Evolutionary conservation across 768 basidiomycete genomes (phyloP).

Genomic region (Suillus discolor): DNA sequence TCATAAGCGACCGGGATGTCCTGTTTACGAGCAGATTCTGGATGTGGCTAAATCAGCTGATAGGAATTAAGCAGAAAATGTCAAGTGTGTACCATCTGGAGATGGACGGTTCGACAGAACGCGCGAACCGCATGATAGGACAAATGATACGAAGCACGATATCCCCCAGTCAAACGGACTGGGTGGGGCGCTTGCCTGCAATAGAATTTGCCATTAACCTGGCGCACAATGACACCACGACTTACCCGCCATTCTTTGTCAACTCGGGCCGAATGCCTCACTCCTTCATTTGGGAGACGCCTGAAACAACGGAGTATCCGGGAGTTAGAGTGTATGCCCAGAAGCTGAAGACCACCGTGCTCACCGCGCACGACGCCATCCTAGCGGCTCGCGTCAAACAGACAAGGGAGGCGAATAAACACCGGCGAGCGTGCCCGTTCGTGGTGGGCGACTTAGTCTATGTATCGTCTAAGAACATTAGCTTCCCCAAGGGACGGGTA

Average conservation of each 20-base stretch:
- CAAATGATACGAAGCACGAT: conserved; percentile 33
- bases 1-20: no score
- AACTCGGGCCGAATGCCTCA: conserved; percentile 34
- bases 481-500: conserved; percentile 30
- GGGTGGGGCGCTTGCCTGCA: conserved; percentile 28
- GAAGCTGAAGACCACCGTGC: conserved; percentile 9
- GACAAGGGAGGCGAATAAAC: conserved; percentile 27
- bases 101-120: conserved; percentile 42
- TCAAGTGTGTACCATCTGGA: conserved; percentile 45
- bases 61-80: conserved; percentile 28
- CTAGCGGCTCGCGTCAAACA: conserved; percentile 28
- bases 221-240: conserved; percentile 34
- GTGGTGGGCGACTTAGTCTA: conserved; percentile 33
- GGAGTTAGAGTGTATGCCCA: conserved; percentile 24
- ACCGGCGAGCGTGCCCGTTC: conserved; percentile 18
- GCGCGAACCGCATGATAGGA: conserved; percentile 28
- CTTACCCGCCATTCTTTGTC: conserved; percentile 38
- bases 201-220: conserved; percentile 43
- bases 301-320: conserved; percentile 21
- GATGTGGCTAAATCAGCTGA: conserved; percentile 30
- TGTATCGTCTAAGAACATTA: conserved; percentile 37
- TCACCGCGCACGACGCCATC: conserved; percentile 26
- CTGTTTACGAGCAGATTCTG: no score
- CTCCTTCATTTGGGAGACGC: conserved; percentile 29
- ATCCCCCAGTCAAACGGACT: conserved; percentile 27